These are phyloP conservation scores for Tieghemiomyces parasiticus DNA, from an alignment of 192 early-diverging fungal species.

Conservation along the genomic window DNA sequence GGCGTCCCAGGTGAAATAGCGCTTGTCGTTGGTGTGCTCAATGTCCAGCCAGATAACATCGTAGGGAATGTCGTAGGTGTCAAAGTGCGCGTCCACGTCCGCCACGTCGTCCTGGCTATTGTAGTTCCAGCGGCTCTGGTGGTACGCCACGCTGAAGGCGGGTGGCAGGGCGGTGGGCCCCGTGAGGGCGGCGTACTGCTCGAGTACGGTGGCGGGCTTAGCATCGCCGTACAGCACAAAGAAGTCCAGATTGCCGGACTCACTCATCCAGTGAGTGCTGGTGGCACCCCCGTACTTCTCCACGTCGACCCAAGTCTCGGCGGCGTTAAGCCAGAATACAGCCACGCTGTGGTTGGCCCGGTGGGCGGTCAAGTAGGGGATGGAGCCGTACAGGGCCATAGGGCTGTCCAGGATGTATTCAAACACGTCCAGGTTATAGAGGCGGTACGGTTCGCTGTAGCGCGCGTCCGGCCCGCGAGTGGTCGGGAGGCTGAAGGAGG, in stretches of 20 bases:
- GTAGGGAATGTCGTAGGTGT: constrained; percentile 82
- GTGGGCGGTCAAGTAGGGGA: constrained; percentile 92
- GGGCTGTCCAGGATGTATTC: constrained; percentile 91
- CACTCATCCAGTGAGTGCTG: constrained; percentile 84
- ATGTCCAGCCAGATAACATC: constrained; percentile 99
- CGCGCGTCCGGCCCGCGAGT: constrained; percentile 57
- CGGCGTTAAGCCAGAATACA: constrained; percentile 82
- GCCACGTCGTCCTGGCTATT: constrained; percentile 77
- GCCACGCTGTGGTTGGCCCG: constrained; percentile 54
- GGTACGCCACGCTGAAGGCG: constrained; percentile 80
- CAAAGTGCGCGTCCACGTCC: constrained; percentile 74
- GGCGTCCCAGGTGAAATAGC: constrained; percentile 94
- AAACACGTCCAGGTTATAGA: constrained; percentile 98
- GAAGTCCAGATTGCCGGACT: constrained; percentile 80
- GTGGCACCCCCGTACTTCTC: constrained; percentile 39
- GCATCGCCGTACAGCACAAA: constrained; percentile 69
- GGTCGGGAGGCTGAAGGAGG: constrained; percentile 71
- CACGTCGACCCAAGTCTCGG: constrained; percentile 98
- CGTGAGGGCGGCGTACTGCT: constrained; percentile 59
- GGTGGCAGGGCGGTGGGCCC: constrained; percentile 76
- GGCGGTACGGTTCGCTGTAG: constrained; percentile 85
- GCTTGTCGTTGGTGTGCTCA: constrained; percentile 97
- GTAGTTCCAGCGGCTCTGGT: constrained; percentile 99
- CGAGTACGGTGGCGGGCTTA: constrained; percentile 43
- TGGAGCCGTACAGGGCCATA: constrained; percentile 91